Base-by-base conservation (phyloP, 441 rosid genomes). In the Eutrema salsugineum region DNA sequence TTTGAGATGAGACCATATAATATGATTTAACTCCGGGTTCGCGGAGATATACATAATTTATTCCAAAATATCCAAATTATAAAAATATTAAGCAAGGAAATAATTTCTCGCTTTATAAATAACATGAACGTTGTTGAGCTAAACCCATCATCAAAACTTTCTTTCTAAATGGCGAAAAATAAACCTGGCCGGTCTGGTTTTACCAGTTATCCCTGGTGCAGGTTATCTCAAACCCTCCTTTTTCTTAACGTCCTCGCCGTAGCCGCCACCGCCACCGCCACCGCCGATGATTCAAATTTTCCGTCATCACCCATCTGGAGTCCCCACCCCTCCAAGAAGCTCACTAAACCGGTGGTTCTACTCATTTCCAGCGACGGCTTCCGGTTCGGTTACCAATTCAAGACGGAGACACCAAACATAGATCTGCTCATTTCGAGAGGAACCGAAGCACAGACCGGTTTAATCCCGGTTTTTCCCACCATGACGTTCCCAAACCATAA, bases 401-500 rank as follows among this genome's bases (percentile, higher is more conserved):
- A 90, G 83, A 79, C 91, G 47, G 64, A 81, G 2, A 80, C 90
- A 20, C 98, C 98, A 0, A 90, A 87, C 68, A 88, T 94, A 11
- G 84, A 79, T 76, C 86, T 93, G 17, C 76, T 94, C 77, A 86
- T 94, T 20, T 39, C 81, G 6, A 76, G 79, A 36, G 99, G 97
- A 46, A 90, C 97, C 2, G 99, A 91, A 77, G 99, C 97, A 2
- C 83, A 90, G 49, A 67, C 38, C 54, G 99, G 99, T 81, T 79
- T 91, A 79, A 90, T 94, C 69, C 90, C 97, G 28, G 99, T 94
- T 42, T 94, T 85, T 72, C 96, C 97, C 50, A 80, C 96, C 43
- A 85, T 90, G 66, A 94, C 99, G 42, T 91, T 94, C 79, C 97
- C 99, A 46, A 91, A 91, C 71, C 97, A 94, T 69, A 86, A 90